Base-by-base conservation (phyloP, 176 grass and related monocot genomes). In the Hsuehochloa calcarea region DNA sequence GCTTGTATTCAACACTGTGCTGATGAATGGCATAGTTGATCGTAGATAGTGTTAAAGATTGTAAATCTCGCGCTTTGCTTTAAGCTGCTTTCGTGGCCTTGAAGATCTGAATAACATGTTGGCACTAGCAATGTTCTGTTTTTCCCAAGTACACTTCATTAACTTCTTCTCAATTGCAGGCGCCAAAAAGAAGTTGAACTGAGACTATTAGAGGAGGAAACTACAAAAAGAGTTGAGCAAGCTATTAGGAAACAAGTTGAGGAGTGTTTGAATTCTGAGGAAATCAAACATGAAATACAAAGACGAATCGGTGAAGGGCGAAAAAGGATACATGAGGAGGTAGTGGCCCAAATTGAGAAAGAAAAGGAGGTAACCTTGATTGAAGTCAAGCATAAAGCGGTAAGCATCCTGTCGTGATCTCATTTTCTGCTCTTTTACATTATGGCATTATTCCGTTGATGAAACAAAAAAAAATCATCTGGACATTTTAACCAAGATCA, bases 181-280 rank as follows among this genome's bases (percentile, higher is more conserved):
- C 88, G 85, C 40, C 96, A 99, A 86, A 96, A 94, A 85, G 96
- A 99, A 88, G 92, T 92, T 91, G 96, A 99, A 93, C 82, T 94
- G 34, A 96, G 88, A 88, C 84, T 96, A 45, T 79, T 99, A 87
- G 93, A 96, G 76, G 96, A 99, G 82, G 96, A 99, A 90, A 99
- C 96, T n/a, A 85, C 93, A 75, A 87, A 79, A 83, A 92, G 96
- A 89, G 89, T 96, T 86, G 96, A 99, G 83, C 91, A 96, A 70
- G 90, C 88, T 55, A 96, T 99, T 85, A 96, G 90, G 79, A 99
- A 91, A 77, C 93, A 89, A 61, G 96, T 99, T 64, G 93, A 96
- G 70, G 81, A 99, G 56, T 86, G 84, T 86, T 86, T 99, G 88
- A 99, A 93, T 82, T 91, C 88, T 73, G 93, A 99, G 73, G 93